Conservation (phyloP, 768 basidiomycete species). For the Auricularia heimuer region DNA sequence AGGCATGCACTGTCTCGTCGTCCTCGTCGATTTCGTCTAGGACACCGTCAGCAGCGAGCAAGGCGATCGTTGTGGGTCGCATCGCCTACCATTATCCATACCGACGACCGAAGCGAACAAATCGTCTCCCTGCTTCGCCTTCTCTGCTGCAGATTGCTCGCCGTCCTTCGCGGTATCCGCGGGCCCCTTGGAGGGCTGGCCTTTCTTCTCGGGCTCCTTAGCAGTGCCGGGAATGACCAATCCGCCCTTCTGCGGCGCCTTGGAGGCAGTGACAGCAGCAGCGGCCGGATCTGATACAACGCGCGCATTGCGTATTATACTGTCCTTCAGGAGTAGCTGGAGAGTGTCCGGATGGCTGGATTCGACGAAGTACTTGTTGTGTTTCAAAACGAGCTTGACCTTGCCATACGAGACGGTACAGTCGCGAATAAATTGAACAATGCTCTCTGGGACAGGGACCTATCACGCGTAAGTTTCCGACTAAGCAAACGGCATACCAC, state of each 20-base stretch:
- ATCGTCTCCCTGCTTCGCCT: slow-evolving; percentile 69
- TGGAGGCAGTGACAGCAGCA: slow-evolving; percentile 66
- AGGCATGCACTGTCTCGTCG: slow-evolving; percentile 94
- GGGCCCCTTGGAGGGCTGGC: no score
- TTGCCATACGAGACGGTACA: slow-evolving; percentile 96
- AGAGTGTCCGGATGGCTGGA: slow-evolving; percentile 91
- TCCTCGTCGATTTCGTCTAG: slow-evolving; percentile 95
- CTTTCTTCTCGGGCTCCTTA: slow-evolving; percentile 10
- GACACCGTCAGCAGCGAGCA: not conserved
- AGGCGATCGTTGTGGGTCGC: not conserved
- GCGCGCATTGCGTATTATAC: slow-evolving; percentile 73
- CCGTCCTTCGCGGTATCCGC: no score
- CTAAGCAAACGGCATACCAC: slow-evolving; percentile 4
- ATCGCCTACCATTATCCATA: slow-evolving; percentile 65
- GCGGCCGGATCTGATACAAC: slow-evolving; percentile 44
- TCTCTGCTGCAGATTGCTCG: slow-evolving; percentile 26
- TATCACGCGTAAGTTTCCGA: slow-evolving; percentile 20
- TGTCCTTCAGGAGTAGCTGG: slow-evolving; percentile 78
- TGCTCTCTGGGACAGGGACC: slow-evolving; percentile 87
- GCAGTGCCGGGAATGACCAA: slow-evolving; percentile 78
- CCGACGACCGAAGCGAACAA: slow-evolving; percentile 95
- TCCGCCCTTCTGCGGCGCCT: slow-evolving; percentile 74
- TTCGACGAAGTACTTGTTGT: slow-evolving; percentile 96
- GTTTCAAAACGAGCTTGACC: slow-evolving; percentile 94
- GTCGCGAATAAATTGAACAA: slow-evolving; percentile 79